A percentile compares a stretch with the other conserved stretches of the same genome.
These are phyloP conservation scores for Aspergillus biplanus DNA, from an alignment of 495 filamentous ascomycete genomes.

Conservation along the genomic window DNA sequence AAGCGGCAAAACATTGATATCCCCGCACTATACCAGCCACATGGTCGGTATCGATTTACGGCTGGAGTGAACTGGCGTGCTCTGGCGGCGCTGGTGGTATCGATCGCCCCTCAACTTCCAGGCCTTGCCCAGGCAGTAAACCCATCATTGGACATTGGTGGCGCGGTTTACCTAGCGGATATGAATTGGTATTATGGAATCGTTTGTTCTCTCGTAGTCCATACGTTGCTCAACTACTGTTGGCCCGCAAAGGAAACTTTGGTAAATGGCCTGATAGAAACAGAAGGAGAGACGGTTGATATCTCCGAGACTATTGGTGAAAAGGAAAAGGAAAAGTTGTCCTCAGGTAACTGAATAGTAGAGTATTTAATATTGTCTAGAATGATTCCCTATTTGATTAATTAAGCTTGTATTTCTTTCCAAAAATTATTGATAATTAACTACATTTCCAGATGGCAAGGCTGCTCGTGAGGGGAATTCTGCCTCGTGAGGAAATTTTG, in stretches of 20 bases:
- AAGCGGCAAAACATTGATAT: conserved; percentile 6
- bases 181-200: conserved; percentile 9
- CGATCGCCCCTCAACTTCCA: conserved; percentile 2
- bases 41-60: conserved; percentile 1
- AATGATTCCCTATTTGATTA: not conserved
- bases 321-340: conserved; percentile 2
- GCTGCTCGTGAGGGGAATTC: not conserved
- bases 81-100: not conserved
- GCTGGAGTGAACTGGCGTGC: conserved; percentile 8
- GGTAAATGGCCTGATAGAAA: not conserved
- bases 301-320: not conserved
- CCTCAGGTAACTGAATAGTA: not conserved
- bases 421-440: too few relatives aligned
- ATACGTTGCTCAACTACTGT: not conserved
- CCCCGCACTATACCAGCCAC: conserved; percentile 2
- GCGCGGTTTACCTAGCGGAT: conserved; percentile 1
- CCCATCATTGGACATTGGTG: conserved; percentile 7
- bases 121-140: conserved; percentile 6
- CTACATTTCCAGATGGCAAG: not conserved
- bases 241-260: conserved; percentile 8
- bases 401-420: too few relatives aligned
- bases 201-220: not conserved
- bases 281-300: conserved; percentile 1
- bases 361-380: not conserved
- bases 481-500: not conserved